Percentiles rank a stretch among this genome's conserved stretches.
Conservation (phyloP, 2,329 filamentous ascomycete species). For the Calonectria henricotiae region DNA sequence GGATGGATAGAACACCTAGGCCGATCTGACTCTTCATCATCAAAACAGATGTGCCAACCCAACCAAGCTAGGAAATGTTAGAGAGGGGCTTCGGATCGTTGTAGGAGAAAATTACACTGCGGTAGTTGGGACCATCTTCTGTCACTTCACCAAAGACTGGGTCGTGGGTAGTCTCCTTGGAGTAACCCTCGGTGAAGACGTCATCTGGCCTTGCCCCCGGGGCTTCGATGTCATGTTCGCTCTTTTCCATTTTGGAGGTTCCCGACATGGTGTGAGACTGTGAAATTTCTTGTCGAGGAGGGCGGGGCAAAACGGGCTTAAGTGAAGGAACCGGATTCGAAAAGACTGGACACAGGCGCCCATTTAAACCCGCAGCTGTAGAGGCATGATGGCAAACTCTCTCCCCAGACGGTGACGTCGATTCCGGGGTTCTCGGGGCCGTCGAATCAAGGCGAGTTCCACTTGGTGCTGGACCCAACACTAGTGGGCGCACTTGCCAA, state of each 20-base stretch:
- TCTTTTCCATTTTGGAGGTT: not conserved
- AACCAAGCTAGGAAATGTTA: constrained; percentile 55
- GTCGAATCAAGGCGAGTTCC: not conserved
- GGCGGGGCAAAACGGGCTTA: not conserved
- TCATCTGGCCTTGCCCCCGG: not conserved
- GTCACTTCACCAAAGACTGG: constrained; percentile 25
- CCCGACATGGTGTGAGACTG: not conserved
- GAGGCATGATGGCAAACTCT: not conserved
- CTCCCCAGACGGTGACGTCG: constrained; percentile 2
- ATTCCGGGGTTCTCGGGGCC: not conserved
- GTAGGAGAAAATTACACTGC: constrained; percentile 12
- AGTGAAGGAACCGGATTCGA: not conserved
- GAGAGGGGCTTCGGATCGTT: not conserved
- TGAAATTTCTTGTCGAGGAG: not conserved
- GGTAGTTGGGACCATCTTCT: constrained; percentile 25
- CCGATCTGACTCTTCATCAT: constrained; percentile 66
- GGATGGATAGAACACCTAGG: constrained; percentile 66
- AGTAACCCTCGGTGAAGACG: not conserved
- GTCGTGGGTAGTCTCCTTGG: constrained; percentile 5
- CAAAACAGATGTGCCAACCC: constrained; percentile 61
- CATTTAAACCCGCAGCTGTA: not conserved
- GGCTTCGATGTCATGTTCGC: not conserved
- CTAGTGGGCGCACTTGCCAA: not conserved
- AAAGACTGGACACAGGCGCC: not conserved
- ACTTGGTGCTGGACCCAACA: not conserved